Evolutionary conservation across 495 filamentous ascomycete genomes (phyloP), one percentile per base, ranked within the genome.

Genomic region (Cenococcum geophilum): DNA sequence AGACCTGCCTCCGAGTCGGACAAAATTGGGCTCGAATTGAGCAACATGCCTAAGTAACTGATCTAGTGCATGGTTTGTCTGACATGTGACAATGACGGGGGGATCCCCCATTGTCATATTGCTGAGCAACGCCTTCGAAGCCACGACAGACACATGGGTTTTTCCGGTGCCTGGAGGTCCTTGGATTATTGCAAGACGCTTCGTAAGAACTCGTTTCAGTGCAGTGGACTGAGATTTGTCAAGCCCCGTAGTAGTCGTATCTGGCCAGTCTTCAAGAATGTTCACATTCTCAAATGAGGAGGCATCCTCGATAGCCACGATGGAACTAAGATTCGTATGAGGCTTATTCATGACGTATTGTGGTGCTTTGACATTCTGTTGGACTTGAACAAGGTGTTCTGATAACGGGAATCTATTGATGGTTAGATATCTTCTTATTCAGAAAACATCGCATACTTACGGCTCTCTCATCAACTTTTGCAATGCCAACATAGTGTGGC

Each of bases 11-110:
- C 92, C 92, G 18, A 97, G 75, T 6, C 92, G 88, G 43, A 92
- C 75, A 56, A 92, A 85, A 4, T 84, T 77, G 1, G 76, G 74
- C 54, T 89, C 88, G 54, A 86, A 84, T 1, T 75, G 59, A 0
- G 86, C 77, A 21, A 96, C 74, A 51, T 87, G 83, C 4, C 74
- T 75, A 14, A 98, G 77, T 1, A 97, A 73, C 67, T 96, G 93
- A 65, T 97, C 92, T 0, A 97, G 72, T 0, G 93, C 92, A 73
- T 98, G 91, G 61, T 98, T 98, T 2, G 92, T 97, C 64, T 97
- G 89, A 23, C 89, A 89, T 0, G 90, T 79, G 5, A 95, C 76
- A 22, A 95, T 77, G 36, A 96, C 85, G 14, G 88, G 88, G 21
- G 88, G 84, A 70, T 88, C 80, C 9, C 75, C 75, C 1, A 68